Evolutionary conservation across 2,329 filamentous ascomycete genomes (phyloP).

Genomic region (Fusarium sp.): DNA sequence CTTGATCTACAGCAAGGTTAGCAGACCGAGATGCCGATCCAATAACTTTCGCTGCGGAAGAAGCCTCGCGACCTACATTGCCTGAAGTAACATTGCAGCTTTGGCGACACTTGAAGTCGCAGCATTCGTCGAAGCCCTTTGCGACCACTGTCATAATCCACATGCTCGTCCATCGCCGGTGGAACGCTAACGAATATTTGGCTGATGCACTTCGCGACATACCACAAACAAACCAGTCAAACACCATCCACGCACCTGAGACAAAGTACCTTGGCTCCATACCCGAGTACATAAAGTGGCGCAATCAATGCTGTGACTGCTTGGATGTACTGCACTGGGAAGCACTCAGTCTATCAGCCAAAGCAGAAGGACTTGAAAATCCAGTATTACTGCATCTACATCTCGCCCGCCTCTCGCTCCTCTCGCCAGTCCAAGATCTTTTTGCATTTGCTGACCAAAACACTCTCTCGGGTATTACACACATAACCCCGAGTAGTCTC

Average conservation of each 20-base stretch:
- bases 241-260: not conserved
- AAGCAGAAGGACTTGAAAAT: not conserved
- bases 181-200: not conserved
- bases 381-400: not conserved
- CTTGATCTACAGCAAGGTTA: not conserved
- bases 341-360: not conserved
- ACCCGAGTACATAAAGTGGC: not conserved
- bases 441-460: not conserved
- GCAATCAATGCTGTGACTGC: not conserved
- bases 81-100: not conserved
- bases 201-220: not conserved
- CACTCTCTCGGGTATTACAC: not conserved
- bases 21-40: rapidly evolving
- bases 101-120: not conserved
- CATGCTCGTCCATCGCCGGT: not conserved
- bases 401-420: not conserved
- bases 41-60: not conserved
- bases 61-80: not conserved
- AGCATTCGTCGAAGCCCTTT: not conserved
- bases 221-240: not conserved
- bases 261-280: not conserved
- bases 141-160: not conserved
- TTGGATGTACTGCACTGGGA: not conserved
- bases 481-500: not conserved
- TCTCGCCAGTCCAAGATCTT: not conserved